Evolutionary conservation across 805 yeast genomes (phyloP).

Genomic region (Cyberlindnera mississippiensis): DNA sequence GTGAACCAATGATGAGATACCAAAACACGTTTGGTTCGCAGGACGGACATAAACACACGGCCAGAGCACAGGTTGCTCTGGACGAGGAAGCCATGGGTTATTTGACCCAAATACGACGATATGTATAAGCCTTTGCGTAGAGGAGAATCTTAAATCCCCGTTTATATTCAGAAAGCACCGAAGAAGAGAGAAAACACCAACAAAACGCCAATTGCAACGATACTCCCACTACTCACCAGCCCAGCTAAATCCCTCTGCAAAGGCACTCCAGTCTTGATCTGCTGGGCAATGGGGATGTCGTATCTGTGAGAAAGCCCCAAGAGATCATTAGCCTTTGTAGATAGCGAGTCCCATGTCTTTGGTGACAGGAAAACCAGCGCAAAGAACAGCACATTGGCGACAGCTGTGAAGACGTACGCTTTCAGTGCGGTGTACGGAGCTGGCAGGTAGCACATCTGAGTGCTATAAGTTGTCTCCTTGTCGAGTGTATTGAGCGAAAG

Average conservation of each 20-base stretch:
- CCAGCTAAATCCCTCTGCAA: slow-evolving; percentile 14
- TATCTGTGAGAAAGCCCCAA: slow-evolving; percentile 1
- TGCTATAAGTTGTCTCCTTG: slow-evolving; percentile 32
- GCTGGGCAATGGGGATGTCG: slow-evolving; percentile 23
- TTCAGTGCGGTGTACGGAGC: slow-evolving; percentile 44
- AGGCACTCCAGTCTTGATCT: slow-evolving; percentile 1
- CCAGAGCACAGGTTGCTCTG: slow-evolving; percentile 1
- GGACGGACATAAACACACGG: slow-evolving; percentile 12
- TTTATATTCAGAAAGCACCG: slow-evolving; percentile 18
- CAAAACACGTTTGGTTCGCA: slow-evolving; percentile 11
- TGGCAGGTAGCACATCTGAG: slow-evolving; percentile 55
- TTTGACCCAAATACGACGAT: slow-evolving; percentile 4
- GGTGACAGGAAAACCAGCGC: slow-evolving; percentile 29
- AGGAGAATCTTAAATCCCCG: too few relatives aligned
- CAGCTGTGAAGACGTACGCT: slow-evolving; percentile 29
- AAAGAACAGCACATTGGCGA: slow-evolving; percentile 21
- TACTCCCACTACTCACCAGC: slow-evolving; percentile 9
- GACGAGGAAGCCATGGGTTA: background rate
- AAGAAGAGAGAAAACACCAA: slow-evolving; percentile 19
- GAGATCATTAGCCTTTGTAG: slow-evolving; percentile 3
- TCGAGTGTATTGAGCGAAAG: slow-evolving; percentile 50
- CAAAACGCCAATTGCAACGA: slow-evolving; percentile 15
- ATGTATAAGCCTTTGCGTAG: background rate
- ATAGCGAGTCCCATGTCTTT: slow-evolving; percentile 21
- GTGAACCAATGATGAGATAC: slow-evolving; percentile 11